phyloP scores from a whole-genome alignment of 2,329 filamentous ascomycete species.

The Colletotrichum nymphaeae region DNA sequence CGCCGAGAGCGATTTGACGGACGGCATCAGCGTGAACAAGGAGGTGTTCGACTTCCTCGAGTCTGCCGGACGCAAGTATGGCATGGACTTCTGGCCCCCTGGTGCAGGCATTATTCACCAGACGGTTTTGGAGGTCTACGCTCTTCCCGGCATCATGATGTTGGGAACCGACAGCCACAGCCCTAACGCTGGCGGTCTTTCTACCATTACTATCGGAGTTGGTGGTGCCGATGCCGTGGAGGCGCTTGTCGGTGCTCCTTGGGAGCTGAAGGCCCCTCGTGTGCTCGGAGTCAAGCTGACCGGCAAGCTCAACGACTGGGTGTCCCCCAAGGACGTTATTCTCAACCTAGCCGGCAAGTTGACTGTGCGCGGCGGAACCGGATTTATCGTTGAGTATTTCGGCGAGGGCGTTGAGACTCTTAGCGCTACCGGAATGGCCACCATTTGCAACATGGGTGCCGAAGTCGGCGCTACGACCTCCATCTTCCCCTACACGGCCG shows the following conservation, averaged over 20 bases:
- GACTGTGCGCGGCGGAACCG: slow-evolving; percentile 93
- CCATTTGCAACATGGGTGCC: slow-evolving; percentile 88
- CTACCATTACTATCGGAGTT: slow-evolving; percentile 94
- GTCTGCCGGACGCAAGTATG: slow-evolving; percentile 89
- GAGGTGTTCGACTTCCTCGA: slow-evolving; percentile 98
- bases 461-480: slow-evolving; percentile 97
- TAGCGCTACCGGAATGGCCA: slow-evolving; percentile 93
- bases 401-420: slow-evolving; percentile 90
- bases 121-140: slow-evolving; percentile 97
- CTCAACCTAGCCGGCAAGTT: slow-evolving; percentile 88
- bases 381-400: slow-evolving; percentile 94
- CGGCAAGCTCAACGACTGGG: slow-evolving; percentile 89
- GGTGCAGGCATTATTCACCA: slow-evolving; percentile 97
- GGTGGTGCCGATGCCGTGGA: slow-evolving; percentile 98
- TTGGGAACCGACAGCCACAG: slow-evolving; percentile 97
- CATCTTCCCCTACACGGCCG: slow-evolving; percentile 90
- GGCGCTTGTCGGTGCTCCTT: slow-evolving; percentile 93
- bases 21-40: slow-evolving; percentile 90
- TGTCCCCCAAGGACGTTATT: slow-evolving; percentile 95
- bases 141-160: slow-evolving; percentile 98
- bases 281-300: slow-evolving; percentile 87
- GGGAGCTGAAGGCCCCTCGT: slow-evolving; percentile 96
- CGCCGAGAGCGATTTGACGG: slow-evolving; percentile 84
- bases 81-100: slow-evolving; percentile 95
- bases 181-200: slow-evolving; percentile 94